These are phyloP conservation scores for Pelargonium nanum DNA, from an alignment of 345 rosid species.

Conservation along the genomic window DNA sequence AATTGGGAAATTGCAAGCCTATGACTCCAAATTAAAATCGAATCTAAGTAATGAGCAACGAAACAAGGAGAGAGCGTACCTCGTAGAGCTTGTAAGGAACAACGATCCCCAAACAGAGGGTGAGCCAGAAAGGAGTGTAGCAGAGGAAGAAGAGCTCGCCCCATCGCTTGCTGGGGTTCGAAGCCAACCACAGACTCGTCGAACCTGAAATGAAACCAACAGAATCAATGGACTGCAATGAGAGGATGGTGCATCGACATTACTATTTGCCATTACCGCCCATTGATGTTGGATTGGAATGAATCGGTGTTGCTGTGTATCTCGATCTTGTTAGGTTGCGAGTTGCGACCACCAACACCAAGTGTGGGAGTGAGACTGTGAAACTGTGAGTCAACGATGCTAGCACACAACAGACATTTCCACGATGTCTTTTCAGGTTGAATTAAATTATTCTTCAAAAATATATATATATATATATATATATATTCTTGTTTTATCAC, in stretches of 20 bases:
- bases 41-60: neutral
- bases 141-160: conserved; percentile 85
- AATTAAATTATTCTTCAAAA: no score
- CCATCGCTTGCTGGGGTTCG: conserved; percentile 91
- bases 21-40: neutral
- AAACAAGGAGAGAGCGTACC: conserved; percentile 24
- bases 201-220: conserved; percentile 2
- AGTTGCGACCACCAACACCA: no score
- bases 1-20: no score
- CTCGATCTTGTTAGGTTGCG: no score
- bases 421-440: no score
- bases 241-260: neutral
- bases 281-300: no score
- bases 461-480: no score
- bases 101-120: conserved; percentile 70
- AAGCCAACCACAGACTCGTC: conserved; percentile 60
- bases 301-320: no score
- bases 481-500: no score
- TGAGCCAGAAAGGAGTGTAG: conserved; percentile 96
- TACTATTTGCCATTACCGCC: neutral
- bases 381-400: neutral
- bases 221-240: neutral
- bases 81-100: conserved; percentile 90
- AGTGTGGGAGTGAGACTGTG: no score
- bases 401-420: neutral